Evolutionary conservation across 495 filamentous ascomycete species (phyloP).

Genomic region (Trichoderma parareesei): DNA sequence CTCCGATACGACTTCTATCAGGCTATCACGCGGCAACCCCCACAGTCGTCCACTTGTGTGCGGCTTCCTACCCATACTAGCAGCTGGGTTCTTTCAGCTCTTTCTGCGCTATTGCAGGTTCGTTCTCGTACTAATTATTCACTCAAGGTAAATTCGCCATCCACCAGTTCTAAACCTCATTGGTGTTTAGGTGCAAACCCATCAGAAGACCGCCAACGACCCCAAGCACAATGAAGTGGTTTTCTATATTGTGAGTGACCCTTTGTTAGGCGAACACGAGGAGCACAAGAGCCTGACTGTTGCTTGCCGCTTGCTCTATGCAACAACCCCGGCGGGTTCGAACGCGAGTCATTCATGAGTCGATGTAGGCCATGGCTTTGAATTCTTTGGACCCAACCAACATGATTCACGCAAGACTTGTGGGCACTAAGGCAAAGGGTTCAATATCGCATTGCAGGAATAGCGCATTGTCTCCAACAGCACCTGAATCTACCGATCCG

Average conservation of each 20-base stretch:
- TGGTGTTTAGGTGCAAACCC: not conserved
- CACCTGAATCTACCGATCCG: not conserved
- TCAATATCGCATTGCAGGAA: not conserved
- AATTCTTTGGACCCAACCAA: too few species aligned
- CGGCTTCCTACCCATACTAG: not conserved
- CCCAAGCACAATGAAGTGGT: not conserved
- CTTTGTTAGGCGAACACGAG: too few species aligned
- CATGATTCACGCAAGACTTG: too few species aligned
- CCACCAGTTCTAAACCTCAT: not conserved
- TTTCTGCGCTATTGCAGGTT: not conserved
- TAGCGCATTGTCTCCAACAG: not conserved
- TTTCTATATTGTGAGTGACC: not conserved
- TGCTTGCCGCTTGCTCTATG: too few species aligned
- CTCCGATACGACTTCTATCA: not conserved
- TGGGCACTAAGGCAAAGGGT: too few species aligned
- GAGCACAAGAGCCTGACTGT: too few species aligned
- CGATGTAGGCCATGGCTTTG: too few species aligned
- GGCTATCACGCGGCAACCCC: not conserved
- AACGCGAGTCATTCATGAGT: too few species aligned
- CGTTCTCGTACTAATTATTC: not conserved
- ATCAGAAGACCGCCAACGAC: not conserved
- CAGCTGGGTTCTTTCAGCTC: conserved; percentile 6
- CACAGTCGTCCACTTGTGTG: not conserved
- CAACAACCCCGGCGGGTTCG: too few species aligned
- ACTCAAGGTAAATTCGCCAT: not conserved